Percentiles rank a stretch among this genome's conserved stretches.
Evolutionary conservation across 805 yeast genomes (phyloP).

Genomic region (Candida saitoana): DNA sequence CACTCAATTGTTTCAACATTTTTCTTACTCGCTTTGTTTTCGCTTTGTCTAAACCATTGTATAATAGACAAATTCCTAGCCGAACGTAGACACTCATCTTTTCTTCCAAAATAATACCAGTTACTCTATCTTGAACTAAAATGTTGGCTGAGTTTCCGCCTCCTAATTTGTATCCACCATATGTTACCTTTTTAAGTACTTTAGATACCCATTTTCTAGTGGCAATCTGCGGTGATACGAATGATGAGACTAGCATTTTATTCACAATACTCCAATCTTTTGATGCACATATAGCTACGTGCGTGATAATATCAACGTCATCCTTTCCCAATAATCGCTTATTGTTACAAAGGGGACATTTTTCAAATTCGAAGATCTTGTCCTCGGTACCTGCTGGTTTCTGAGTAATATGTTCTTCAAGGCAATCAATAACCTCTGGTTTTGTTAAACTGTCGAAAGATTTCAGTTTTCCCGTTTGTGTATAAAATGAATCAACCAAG

Average conservation of each 20-base stretch:
- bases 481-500: conserved; percentile 53
- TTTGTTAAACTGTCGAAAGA: conserved; percentile 47
- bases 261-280: conserved; percentile 71
- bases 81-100: conserved; percentile 87
- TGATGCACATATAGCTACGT: conserved; percentile 80
- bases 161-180: conserved; percentile 84
- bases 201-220: conserved; percentile 86
- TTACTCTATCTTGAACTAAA: conserved; percentile 83
- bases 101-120: conserved; percentile 89
- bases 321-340: conserved; percentile 50
- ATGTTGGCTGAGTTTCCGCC: conserved; percentile 85
- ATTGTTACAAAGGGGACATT: conserved; percentile 78
- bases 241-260: conserved; percentile 59
- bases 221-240: conserved; percentile 77
- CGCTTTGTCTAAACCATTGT: conserved; percentile 66
- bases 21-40: conserved; percentile 55
- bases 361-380: conserved; percentile 55
- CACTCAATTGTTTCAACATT: conserved; percentile 60
- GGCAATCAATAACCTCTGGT: conserved; percentile 43
- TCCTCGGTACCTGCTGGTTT: conserved; percentile 16
- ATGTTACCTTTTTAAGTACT: conserved; percentile 74
- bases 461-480: conserved; percentile 38
- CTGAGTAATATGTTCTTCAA: conserved; percentile 37
- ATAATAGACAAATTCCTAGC: conserved; percentile 78
- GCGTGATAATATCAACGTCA: conserved; percentile 73